Base-by-base conservation (phyloP, 2,329 filamentous ascomycete species). In the Fusarium sp. region DNA sequence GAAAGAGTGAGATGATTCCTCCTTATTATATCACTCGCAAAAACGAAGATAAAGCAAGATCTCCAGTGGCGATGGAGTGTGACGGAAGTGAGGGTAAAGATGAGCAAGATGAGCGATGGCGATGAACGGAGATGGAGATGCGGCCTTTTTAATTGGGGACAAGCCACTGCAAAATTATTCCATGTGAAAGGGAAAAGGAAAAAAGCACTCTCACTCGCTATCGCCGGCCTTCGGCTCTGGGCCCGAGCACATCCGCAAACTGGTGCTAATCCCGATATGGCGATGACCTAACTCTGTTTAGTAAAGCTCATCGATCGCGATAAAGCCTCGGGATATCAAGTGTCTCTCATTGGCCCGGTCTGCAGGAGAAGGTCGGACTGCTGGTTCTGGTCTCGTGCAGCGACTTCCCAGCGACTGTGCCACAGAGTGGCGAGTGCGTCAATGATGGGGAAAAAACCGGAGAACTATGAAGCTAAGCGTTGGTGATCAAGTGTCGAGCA, bases 381-480 rank as follows among this genome's bases (percentile, higher is more conserved):
- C 34, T 29, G 24, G 18, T 29, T 42, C 40, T 48, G 69, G 61
- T 72, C 69, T 63, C 54, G 69, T 72, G 69, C 69, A 57, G 25
- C 37, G 25, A 37, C 25, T 30, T 30, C 8, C 20, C 46, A 27
- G 54, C 16, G 52, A 40, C 65, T 70, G 60, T 71, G 72, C 73
- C 74, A 76, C 75, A 73, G 29, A 56, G 74, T 75, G 75, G 75
- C 75, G 74, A 75, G 69, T 75, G 74, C 60, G 57, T 57, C 48
- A 63, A 40, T 41, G 27, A 53, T 56, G 55, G 67, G 69, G 73
- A 63, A 73, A 68, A 68, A 74, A 62, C 61, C 65, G 71, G 71
- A 71, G 64, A 70, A 60, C 49, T 18, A 44, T 42, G 24, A 48
- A 30, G 61, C 51, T 65, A 62, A 63, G 58, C 52, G 70, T 68